A percentile compares a stretch with the other conserved stretches of the same genome.
These are phyloP conservation scores for Colletotrichum trifolii DNA, from an alignment of 2,329 filamentous ascomycete species.

Conservation along the genomic window DNA sequence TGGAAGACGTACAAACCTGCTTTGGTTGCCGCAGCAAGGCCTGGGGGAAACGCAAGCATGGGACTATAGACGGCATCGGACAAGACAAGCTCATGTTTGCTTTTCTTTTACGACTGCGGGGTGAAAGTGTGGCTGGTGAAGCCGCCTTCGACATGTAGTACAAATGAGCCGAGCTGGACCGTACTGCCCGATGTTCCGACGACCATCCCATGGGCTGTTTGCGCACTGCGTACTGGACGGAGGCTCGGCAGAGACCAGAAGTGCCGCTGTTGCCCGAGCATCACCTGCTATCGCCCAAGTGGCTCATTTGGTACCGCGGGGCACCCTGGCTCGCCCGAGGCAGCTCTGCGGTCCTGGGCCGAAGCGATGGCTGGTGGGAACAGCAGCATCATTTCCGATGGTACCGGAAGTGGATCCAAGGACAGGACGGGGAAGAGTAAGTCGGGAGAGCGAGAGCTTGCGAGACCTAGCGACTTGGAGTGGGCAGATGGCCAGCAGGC, in stretches of 20 bases:
- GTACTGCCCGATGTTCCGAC: background rate
- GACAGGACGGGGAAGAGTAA: slow-evolving; percentile 3
- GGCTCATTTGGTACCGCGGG: slow-evolving; percentile 10
- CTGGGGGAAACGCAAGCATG: slow-evolving; percentile 11
- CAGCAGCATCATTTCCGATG: slow-evolving; percentile 15
- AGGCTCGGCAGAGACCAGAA: slow-evolving; percentile 18
- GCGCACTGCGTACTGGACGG: background rate
- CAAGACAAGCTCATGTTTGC: background rate
- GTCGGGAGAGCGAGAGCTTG: background rate
- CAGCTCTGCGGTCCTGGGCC: background rate
- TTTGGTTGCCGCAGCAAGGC: slow-evolving; percentile 15
- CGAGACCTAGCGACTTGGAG: slow-evolving; percentile 8
- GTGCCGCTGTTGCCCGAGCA: slow-evolving; percentile 23
- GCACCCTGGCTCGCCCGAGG: slow-evolving; percentile 16
- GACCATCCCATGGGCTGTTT: no score
- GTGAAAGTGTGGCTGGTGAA: slow-evolving; percentile 5
- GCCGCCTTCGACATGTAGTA: background rate
- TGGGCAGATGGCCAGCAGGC: background rate
- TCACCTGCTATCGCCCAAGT: slow-evolving; percentile 13
- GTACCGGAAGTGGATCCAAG: slow-evolving; percentile 10
- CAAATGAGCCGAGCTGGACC: no score
- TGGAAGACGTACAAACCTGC: slow-evolving; percentile 32
- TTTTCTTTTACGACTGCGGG: background rate
- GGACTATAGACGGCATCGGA: slow-evolving; percentile 5
- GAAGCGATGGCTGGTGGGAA: slow-evolving; percentile 17